Conservation (phyloP, 441 rosid species). For the Euphorbia neoarborescens region DNA sequence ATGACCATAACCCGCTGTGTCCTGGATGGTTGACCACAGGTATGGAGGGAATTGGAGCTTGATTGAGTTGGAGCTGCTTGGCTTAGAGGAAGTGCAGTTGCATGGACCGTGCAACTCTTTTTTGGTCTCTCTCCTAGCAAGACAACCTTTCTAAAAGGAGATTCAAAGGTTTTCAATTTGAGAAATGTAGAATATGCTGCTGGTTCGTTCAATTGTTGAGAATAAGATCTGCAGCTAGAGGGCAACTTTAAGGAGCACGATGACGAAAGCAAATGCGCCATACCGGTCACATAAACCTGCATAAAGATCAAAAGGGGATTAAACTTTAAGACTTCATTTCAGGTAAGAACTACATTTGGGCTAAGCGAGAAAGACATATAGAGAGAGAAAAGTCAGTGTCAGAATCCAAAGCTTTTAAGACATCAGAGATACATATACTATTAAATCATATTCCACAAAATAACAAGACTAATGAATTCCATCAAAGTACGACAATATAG, state of each 20-base stretch:
- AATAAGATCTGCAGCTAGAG: constrained; percentile 26
- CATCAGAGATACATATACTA: neutral
- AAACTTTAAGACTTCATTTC: neutral
- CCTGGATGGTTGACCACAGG: constrained; percentile 35
- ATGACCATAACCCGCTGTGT: constrained; percentile 71
- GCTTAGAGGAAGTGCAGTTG: constrained; percentile 37
- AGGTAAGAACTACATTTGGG: neutral
- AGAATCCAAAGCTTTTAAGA: no score
- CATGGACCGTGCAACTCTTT: constrained; percentile 31
- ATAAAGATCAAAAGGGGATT: constrained; percentile 10
- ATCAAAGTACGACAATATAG: neutral
- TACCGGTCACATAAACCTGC: constrained; percentile 41
- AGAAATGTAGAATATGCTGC: constrained; percentile 25
- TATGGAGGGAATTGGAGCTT: constrained; percentile 24
- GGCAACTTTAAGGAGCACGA: constrained; percentile 44
- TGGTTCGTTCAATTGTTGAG: constrained; percentile 25
- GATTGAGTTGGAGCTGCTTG: constrained; percentile 50
- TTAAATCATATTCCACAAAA: neutral
- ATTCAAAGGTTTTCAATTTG: constrained; percentile 28
- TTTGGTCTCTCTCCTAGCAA: constrained; percentile 28
- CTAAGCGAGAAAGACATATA: no score
- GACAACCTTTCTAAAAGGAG: constrained; percentile 29
- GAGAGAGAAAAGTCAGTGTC: no score
- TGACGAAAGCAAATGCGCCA: constrained; percentile 63
- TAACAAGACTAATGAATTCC: neutral